Base-by-base conservation (phyloP, 148 eudicot genomes). In the Cornus florida region DNA sequence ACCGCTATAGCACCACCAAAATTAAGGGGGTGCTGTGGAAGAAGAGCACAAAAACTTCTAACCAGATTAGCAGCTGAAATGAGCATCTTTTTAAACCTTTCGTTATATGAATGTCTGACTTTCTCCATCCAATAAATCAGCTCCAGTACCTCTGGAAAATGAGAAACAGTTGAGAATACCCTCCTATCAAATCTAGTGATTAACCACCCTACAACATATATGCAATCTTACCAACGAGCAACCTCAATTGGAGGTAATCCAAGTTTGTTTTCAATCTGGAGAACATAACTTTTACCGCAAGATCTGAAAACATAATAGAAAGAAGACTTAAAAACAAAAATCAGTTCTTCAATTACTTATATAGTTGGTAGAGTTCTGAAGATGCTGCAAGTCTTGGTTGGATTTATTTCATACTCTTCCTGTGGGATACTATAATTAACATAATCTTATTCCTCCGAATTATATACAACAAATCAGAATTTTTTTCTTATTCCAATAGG, bases 131-230 rank as follows among this genome's bases (percentile, higher is more conserved):
- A 86, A 38, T 89, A 79, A 78, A 87, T 77, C 76, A 88, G 77
- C 80, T 84, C 90, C 82, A 92, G 72, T 19, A 88, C 59, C 69
- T 83, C 97, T 92, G 82, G 20, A 73, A 73, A 78, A 69, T 69
- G 83, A 71, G 70, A 70, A 17, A 20, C 59, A 62, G 19, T 77
- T 48, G 2, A 35, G 6, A 9, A 23, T 41, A 17, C 31, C 48
- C 70, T 35, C 11, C 56, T 12, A 28, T 62, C 48, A 2, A 70
- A 50, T 28, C 69, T 28, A 38, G 35, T 31, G 70, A 10, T 62
- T 33, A 19, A 67, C 35, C 35, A 69, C 80, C 39, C 50, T 71
- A 14, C 8, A 5, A 24, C 24, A 28, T 8, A 75, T 59, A 64
- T 50, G 10, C 28, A 65, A 17, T 69, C 87, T 85, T 86, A 90